These are phyloP conservation scores for Rosellinia necatrix DNA, from an alignment of 2,329 filamentous ascomycete genomes.

Conservation along the genomic window DNA sequence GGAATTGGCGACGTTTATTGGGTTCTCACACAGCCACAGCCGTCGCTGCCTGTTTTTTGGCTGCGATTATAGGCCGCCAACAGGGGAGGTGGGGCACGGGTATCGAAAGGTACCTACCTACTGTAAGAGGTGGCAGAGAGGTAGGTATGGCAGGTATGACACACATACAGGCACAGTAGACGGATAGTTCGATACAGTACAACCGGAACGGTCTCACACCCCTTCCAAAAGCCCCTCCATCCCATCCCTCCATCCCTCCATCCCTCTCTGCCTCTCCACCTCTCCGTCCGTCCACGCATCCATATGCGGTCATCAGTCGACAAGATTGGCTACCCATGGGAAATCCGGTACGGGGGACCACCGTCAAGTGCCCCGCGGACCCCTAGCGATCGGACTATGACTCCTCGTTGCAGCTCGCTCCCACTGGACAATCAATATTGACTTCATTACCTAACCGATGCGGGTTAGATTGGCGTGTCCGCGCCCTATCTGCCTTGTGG, in stretches of 20 bases:
- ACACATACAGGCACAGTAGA: too few relatives aligned
- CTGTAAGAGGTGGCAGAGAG: too few relatives aligned
- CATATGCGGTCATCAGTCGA: not conserved
- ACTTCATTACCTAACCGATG: not conserved
- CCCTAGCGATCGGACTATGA: slow-evolving; percentile 20
- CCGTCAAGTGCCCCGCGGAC: slow-evolving; percentile 15
- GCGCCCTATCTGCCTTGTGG: slow-evolving; percentile 24
- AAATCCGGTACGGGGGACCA: not conserved
- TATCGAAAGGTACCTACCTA: too few relatives aligned
- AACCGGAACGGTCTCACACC: too few relatives aligned
- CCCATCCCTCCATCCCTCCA: not conserved
- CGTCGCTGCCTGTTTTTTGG: slow-evolving; percentile 24
- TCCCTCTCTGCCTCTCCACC: not conserved
- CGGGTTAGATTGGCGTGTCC: slow-evolving; percentile 1
- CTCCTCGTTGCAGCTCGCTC: slow-evolving; percentile 16
- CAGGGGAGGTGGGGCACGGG: not conserved
- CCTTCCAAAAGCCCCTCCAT: not conserved
- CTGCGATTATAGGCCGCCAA: slow-evolving; percentile 10
- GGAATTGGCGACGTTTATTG: slow-evolving; percentile 25
- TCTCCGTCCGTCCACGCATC: not conserved
- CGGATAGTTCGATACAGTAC: too few relatives aligned
- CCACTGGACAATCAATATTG: not conserved
- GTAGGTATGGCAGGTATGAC: too few relatives aligned
- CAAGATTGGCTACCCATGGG: not conserved
- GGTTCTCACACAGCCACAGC: slow-evolving; percentile 16